Conservation (phyloP, 495 filamentous ascomycete genomes). For the Penicillium cataractarum region DNA sequence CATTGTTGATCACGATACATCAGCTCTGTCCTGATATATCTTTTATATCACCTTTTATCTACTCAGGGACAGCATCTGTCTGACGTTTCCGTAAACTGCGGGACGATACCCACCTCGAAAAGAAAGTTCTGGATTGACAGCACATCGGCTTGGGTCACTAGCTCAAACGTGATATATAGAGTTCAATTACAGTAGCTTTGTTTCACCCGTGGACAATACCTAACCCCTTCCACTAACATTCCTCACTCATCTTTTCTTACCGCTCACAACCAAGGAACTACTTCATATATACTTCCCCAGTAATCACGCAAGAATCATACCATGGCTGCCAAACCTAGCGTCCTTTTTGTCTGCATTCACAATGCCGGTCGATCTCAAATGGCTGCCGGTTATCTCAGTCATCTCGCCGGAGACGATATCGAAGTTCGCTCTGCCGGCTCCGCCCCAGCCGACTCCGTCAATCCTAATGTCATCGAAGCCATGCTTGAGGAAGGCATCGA, state of each 20-base stretch:
- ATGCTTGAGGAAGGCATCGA: conserved; percentile 41
- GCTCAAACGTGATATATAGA: conserved; percentile 21
- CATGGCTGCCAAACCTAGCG: conserved; percentile 30
- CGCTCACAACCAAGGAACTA: conserved; percentile 17
- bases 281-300: conserved; percentile 2
- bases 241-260: conserved; percentile 2
- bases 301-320: conserved; percentile 17
- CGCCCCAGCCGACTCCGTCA: conserved; percentile 32
- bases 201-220: neutral
- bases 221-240: conserved; percentile 1
- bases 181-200: conserved; percentile 10
- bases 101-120: conserved; percentile 4
- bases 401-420: conserved; percentile 30
- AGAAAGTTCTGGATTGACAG: conserved; percentile 17
- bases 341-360: conserved; percentile 37
- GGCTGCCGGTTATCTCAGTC: conserved; percentile 32
- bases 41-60: conserved; percentile 8
- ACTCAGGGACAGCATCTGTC: conserved; percentile 7
- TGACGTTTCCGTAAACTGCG: conserved; percentile 10
- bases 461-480: conserved; percentile 31
- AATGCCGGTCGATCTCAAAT: conserved; percentile 39
- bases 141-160: conserved; percentile 8
- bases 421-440: conserved; percentile 36
- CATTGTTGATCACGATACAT: neutral
- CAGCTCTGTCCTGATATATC: neutral